Base-by-base conservation (phyloP, 495 filamentous ascomycete species). In the Terfezia claveryi region DNA sequence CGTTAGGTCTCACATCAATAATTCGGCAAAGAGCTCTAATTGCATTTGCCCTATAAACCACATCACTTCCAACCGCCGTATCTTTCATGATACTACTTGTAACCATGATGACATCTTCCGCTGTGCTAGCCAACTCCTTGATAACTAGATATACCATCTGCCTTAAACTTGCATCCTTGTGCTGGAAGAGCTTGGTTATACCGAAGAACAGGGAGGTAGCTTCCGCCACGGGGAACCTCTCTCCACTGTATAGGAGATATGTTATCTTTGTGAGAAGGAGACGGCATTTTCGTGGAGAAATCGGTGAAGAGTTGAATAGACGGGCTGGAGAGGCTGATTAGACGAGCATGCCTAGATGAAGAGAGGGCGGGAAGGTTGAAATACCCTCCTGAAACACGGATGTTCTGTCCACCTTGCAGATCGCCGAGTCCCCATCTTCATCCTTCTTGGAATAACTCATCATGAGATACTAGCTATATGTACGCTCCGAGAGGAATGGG, bases 61-160 rank as follows among this genome's bases (percentile, higher is more conserved):
- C 84, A 64, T 96, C 92, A 64, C 86, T 94, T 58, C 87, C 87
- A 60, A 91, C 86, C 12, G 60, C 60, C 8, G 89, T 94, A 67
- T 99, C 91, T 73, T 99, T 99, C 89, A 99, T 99, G 59, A 99
- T 94, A 62, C 87, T 94, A 70, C 84, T 88, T 23, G 91, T 99
- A 53, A 94, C 89, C 91, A 99, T 96, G 61, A 99, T 99, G 56
- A 94, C 88, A 76, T 99, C 91, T 70, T 96, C 88, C 36, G 92
- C 89, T n/a, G 87, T 92, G 65, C 80, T 76, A 57, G 89, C 85
- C 60, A 99, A 74, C 76, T 99, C 91, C 76, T 94, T 95, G 73
- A 98, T 81, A 60, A 94, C 80, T 36, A 98, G 75, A 72, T 96
- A 94, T 38, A 99, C 89, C 89, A 96, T 96, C 73, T 99, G 91